Percentiles rank a stretch among this genome's conserved stretches.
These are phyloP conservation scores for Diaporthe aspalathi DNA, from an alignment of 2,329 filamentous ascomycete species.

Conservation along the genomic window DNA sequence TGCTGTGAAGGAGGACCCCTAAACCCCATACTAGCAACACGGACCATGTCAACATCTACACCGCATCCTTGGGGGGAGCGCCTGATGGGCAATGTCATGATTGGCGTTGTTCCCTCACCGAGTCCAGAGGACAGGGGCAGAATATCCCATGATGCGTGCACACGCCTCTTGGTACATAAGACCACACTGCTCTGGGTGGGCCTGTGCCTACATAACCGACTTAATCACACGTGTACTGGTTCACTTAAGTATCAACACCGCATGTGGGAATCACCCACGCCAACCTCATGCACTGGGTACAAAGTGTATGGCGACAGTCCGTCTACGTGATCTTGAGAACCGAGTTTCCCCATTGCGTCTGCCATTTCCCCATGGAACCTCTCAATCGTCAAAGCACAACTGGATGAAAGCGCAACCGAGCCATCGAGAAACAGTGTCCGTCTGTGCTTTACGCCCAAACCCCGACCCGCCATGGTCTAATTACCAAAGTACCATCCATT, in stretches of 20 bases:
- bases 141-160: neutral
- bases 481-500: constrained; percentile 18
- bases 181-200: neutral
- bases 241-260: neutral
- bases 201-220: neutral
- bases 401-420: too few relatives aligned
- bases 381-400: neutral
- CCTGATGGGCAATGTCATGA: neutral
- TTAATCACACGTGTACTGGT: neutral
- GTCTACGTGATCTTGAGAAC: neutral
- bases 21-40: constrained; percentile 15
- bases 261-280: neutral
- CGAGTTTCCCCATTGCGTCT: neutral
- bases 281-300: neutral
- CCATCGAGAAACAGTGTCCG: neutral
- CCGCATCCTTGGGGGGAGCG: neutral
- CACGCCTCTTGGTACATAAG: neutral
- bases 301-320: neutral
- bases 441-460: neutral
- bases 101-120: neutral
- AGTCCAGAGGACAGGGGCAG: neutral
- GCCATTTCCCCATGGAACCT: neutral
- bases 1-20: constrained; percentile 7
- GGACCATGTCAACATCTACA: constrained; percentile 15
- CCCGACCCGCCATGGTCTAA: neutral